Conservation (phyloP, 2,329 filamentous ascomycete species). For the Claviceps fusiformis region DNA sequence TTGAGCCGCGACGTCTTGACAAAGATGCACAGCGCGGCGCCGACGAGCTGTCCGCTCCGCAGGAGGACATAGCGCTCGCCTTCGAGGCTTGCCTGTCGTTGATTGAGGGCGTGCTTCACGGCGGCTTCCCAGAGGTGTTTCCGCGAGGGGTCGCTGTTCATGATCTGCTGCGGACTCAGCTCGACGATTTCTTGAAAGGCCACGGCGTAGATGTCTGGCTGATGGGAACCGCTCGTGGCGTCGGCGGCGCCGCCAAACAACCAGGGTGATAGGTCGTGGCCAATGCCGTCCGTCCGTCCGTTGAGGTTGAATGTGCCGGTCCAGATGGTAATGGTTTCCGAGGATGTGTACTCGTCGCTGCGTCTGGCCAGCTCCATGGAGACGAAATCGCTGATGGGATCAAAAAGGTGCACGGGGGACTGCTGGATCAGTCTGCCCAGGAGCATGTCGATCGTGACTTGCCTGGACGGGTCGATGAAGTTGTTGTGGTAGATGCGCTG, state of each 20-base stretch:
- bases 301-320: conserved; percentile 94
- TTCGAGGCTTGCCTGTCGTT: conserved; percentile 47
- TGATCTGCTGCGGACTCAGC: conserved; percentile 92
- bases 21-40: conserved; percentile 83
- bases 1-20: conserved; percentile 64
- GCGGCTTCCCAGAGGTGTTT: conserved; percentile 78
- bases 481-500: conserved; percentile 96
- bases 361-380: conserved; percentile 58
- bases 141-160: conserved; percentile 87
- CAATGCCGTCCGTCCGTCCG: conserved; percentile 64
- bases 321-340: conserved; percentile 63
- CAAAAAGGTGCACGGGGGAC: conserved; percentile 69
- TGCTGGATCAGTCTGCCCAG: conserved; percentile 78
- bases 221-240: conserved; percentile 36
- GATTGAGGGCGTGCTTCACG: conserved; percentile 66
- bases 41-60: conserved; percentile 85
- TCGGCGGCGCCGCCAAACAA: conserved; percentile 43
- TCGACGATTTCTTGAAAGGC: conserved; percentile 99
- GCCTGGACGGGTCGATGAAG: conserved; percentile 82
- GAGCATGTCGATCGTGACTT: conserved; percentile 90
- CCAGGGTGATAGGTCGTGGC: conserved; percentile 75
- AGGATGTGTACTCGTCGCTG: conserved; percentile 60
- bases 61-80: conserved; percentile 77
- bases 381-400: conserved; percentile 89
- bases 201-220: conserved; percentile 77